Evolutionary conservation across 2,329 filamentous ascomycete genomes (phyloP), one percentile per base, ranked within the genome.

Genomic region (Colletotrichum echinochloae): DNA sequence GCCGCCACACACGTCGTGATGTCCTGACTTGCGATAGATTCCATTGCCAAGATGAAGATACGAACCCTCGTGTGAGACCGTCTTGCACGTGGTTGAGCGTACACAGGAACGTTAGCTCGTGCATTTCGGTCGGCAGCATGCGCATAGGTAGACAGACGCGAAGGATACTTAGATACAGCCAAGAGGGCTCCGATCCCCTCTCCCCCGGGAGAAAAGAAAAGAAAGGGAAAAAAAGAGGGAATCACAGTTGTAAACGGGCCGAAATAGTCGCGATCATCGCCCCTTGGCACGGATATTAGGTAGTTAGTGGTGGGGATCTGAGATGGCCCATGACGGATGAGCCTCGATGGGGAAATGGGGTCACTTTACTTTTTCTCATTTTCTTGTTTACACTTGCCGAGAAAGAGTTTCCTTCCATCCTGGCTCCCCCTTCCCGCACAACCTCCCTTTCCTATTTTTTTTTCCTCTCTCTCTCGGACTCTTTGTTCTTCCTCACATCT

Each of bases 221-320:
- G 14, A 56, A 28, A 39, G 41, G 51, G 66, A 41, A 14, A 56
- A 39, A 4, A 2, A 56, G 6, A 33, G 35, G 28, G 28, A 49
- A 39, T 28, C 39, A n/a, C 11, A 55, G n/a, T 11, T 55, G 51
- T 57, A 70, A 67, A 70, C 35, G 64, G 64, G 64, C 67, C 67
- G 64, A 70, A 67, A 67, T 35, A 46, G 44, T 70, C 23, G 51
- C 30, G 20, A 18, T 46, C 54, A 51, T 64, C 64, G 46, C 67
- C 37, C 4, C 64, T 62, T 70, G 67, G 67, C 67, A 39, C 8
- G 9, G n/a, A 33, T 7, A 14, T 33, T 14, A 12, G 12, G 8
- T 41, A 46, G 41, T 6, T 26, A 20, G n/a, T 20, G 30, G 49
- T 46, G 28, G 9, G 12, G 11, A 26, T 26, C 16, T 35, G 1